Conservation (phyloP, 2,329 filamentous ascomycete genomes). For the Cordyceps tenuipes region DNA sequence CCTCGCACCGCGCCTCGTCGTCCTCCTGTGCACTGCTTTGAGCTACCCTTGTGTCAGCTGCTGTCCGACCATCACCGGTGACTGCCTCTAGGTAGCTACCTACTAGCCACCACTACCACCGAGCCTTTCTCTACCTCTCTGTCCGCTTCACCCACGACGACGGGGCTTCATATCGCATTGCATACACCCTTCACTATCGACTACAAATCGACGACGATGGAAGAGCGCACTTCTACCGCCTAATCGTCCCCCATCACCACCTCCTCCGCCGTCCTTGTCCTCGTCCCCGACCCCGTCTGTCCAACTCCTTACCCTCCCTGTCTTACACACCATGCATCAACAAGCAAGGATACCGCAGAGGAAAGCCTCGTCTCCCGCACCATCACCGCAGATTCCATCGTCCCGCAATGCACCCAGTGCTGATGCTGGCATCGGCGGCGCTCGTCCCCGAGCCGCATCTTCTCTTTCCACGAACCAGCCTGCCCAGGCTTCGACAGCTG, state of each 20-base stretch:
- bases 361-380: constrained; percentile 59
- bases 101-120: not conserved
- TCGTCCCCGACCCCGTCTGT: not conserved
- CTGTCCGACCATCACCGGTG: constrained; percentile 7
- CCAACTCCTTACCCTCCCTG: not conserved
- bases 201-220: constrained; percentile 8
- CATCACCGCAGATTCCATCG: constrained; percentile 63
- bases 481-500: constrained; percentile 38
- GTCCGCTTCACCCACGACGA: not conserved
- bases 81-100: not conserved
- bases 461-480: constrained; percentile 33
- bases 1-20: not conserved
- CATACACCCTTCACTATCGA: not conserved
- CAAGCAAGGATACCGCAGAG: constrained; percentile 69
- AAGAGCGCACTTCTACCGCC: not conserved
- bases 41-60: constrained; percentile 11
- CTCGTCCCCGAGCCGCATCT: constrained; percentile 35
- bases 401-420: constrained; percentile 22
- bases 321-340: constrained; percentile 64
- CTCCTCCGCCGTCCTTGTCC: not conserved
- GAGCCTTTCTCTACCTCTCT: not conserved
- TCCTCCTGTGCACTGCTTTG: not conserved
- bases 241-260: not conserved
- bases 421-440: constrained; percentile 20
- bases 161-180: not conserved